These are phyloP conservation scores for Diaporthe longicolla DNA, from an alignment of 2,329 filamentous ascomycete genomes.

Conservation along the genomic window DNA sequence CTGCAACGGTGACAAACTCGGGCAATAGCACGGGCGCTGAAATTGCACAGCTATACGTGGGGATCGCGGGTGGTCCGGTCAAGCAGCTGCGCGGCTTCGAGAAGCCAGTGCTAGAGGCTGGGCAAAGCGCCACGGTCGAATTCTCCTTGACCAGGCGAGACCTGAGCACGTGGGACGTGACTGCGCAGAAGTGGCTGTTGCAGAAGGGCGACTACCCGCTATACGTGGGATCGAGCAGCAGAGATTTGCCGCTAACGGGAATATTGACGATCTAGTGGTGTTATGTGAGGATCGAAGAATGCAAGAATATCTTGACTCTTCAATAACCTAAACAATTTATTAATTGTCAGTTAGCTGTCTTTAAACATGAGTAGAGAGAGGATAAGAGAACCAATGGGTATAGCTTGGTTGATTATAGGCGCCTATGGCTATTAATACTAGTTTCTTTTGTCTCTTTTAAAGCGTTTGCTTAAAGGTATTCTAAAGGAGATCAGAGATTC, in stretches of 20 bases:
- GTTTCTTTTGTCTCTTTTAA: too few species aligned
- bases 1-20: conserved; percentile 50
- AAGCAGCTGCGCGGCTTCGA: conserved; percentile 73
- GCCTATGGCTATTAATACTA: too few species aligned
- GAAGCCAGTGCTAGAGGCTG: conserved; percentile 64
- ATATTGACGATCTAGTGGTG: conserved; percentile 36
- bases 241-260: conserved; percentile 67
- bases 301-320: too few species aligned
- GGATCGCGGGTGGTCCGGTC: conserved; percentile 60
- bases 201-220: conserved; percentile 57
- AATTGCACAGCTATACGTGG: conserved; percentile 60
- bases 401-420: too few species aligned
- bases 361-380: too few species aligned
- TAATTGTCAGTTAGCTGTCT: too few species aligned
- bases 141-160: conserved; percentile 71
- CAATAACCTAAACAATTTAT: too few species aligned
- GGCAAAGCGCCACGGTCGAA: conserved; percentile 57
- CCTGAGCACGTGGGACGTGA: conserved; percentile 73
- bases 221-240: conserved; percentile 60
- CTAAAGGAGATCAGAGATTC: too few species aligned
- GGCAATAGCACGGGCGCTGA: conserved; percentile 56
- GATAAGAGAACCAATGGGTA: too few species aligned
- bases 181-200: conserved; percentile 69
- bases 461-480: too few species aligned
- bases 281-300: too few species aligned